phyloP scores from a whole-genome alignment of 768 basidiomycete genomes.

The Artomyces pyxidatus region DNA sequence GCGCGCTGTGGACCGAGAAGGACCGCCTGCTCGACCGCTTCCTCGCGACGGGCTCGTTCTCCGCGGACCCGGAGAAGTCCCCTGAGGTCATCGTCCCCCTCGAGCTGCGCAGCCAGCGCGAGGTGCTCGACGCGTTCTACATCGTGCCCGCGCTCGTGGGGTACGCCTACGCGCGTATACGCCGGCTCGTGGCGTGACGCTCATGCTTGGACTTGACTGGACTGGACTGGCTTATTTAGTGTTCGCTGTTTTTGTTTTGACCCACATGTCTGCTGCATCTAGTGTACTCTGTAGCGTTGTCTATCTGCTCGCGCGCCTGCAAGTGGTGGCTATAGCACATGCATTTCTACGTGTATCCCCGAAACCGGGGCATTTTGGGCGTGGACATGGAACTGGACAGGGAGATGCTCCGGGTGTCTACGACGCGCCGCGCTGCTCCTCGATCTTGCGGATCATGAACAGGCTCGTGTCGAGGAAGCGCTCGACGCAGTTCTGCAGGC shows the following conservation, averaged over 20 bases:
- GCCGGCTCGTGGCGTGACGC: background rate
- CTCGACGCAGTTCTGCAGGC: slow-evolving; percentile 85
- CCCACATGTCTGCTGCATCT: background rate
- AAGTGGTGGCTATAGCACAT: background rate
- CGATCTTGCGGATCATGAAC: slow-evolving; percentile 66
- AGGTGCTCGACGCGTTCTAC: slow-evolving; percentile 63
- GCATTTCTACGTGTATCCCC: background rate
- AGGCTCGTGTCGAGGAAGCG: slow-evolving; percentile 84
- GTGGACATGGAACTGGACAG: background rate
- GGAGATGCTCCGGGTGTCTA: background rate
- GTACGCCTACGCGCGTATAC: slow-evolving; percentile 44
- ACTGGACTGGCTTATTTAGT: background rate
- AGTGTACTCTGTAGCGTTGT: background rate
- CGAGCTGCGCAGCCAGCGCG: slow-evolving; percentile 41
- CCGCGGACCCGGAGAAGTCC: slow-evolving; percentile 16
- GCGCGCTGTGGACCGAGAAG: slow-evolving; percentile 77
- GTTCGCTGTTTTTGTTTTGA: background rate
- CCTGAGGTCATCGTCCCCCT: slow-evolving; percentile 48
- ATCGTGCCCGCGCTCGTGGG: slow-evolving; percentile 49
- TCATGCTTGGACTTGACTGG: background rate
- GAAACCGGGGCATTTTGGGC: background rate
- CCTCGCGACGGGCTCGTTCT: slow-evolving; percentile 43
- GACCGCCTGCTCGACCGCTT: slow-evolving; percentile 70
- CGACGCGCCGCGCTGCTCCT: slow-evolving; percentile 20
- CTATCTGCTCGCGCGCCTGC: background rate